Conservation (phyloP, 75 land plant species). For the Pseudotsuga menziesii region DNA sequence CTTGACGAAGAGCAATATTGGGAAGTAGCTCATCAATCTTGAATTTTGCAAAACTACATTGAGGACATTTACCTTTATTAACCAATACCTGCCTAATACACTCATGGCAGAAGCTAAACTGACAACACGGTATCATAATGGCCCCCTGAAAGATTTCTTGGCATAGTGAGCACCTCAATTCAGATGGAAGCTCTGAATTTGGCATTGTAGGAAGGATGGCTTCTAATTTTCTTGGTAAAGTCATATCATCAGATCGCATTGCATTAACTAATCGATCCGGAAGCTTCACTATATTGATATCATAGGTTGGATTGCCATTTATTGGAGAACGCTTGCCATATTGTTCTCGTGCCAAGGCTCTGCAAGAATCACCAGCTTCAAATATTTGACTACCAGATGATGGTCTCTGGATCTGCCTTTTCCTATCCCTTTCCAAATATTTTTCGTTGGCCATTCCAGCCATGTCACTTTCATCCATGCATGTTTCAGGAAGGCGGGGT, state of each 20-base stretch:
- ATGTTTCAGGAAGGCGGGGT: too few species aligned
- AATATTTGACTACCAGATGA: slow-evolving; percentile 4
- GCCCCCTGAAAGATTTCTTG: slow-evolving; percentile 65
- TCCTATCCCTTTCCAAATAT: too few species aligned
- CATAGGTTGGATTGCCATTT: not conserved
- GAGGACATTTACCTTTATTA: slow-evolving; percentile 62
- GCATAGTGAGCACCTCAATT: slow-evolving; percentile 78
- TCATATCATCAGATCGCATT: not conserved
- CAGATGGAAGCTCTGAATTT: slow-evolving; percentile 51
- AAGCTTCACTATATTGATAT: not conserved
- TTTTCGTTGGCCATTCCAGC: too few species aligned
- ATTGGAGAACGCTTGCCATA: not conserved
- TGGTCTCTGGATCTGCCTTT: slow-evolving; percentile 1
- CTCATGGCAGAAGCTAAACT: slow-evolving; percentile 80
- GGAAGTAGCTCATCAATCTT: slow-evolving; percentile 67
- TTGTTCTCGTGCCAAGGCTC: not conserved
- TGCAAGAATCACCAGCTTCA: not conserved
- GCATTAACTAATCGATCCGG: not conserved
- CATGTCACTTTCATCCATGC: too few species aligned
- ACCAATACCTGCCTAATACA: slow-evolving; percentile 52
- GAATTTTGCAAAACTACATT: slow-evolving; percentile 59
- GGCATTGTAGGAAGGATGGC: slow-evolving; percentile 7
- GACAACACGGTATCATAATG: slow-evolving; percentile 94
- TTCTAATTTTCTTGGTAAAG: slow-evolving; percentile 4
- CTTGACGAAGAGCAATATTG: slow-evolving; percentile 73